Percentiles rank a stretch among this genome's conserved stretches.
Evolutionary conservation across 495 filamentous ascomycete genomes (phyloP).

Genomic region (Penicillium alfredii): DNA sequence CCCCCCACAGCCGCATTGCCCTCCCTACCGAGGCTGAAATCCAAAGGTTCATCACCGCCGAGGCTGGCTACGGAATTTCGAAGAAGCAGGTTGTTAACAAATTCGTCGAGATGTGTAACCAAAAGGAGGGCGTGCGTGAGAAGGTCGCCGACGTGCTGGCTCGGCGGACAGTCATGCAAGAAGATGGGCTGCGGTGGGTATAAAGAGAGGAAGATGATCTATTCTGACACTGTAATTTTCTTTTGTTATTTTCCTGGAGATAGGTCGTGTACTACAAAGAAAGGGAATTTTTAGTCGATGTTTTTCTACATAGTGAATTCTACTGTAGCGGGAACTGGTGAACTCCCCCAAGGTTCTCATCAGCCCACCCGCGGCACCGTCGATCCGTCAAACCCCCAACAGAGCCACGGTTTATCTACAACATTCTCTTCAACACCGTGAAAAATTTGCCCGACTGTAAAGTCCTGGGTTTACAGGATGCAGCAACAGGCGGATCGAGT

Average conservation of each 20-base stretch:
- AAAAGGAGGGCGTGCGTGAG: constrained; percentile 37
- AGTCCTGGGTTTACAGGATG: too few relatives aligned
- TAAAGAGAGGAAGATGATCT: constrained; percentile 10
- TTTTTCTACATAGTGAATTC: not conserved
- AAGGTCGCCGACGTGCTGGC: constrained; percentile 37
- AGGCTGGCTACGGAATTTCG: constrained; percentile 1
- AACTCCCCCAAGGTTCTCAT: constrained; percentile 3
- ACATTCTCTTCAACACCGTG: too few relatives aligned
- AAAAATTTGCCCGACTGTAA: too few relatives aligned
- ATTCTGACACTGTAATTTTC: constrained; percentile 16
- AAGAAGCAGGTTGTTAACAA: constrained; percentile 17
- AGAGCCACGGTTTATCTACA: too few relatives aligned
- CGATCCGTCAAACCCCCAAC: constrained; percentile 1
- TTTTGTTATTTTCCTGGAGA: not conserved
- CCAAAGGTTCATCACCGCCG: constrained; percentile 41
- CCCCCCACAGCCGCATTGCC: constrained; percentile 61
- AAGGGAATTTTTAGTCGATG: not conserved
- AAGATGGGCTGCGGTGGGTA: constrained; percentile 26
- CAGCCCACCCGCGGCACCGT: constrained; percentile 5
- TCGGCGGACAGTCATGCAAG: constrained; percentile 18
- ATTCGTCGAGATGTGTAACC: constrained; percentile 27
- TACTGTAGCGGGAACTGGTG: too few relatives aligned
- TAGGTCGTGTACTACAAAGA: too few relatives aligned
- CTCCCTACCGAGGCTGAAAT: constrained; percentile 73
- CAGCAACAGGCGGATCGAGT: too few relatives aligned